These are phyloP conservation scores for Avena insularis DNA, from an alignment of 176 grass and related monocot genomes.

Conservation along the genomic window DNA sequence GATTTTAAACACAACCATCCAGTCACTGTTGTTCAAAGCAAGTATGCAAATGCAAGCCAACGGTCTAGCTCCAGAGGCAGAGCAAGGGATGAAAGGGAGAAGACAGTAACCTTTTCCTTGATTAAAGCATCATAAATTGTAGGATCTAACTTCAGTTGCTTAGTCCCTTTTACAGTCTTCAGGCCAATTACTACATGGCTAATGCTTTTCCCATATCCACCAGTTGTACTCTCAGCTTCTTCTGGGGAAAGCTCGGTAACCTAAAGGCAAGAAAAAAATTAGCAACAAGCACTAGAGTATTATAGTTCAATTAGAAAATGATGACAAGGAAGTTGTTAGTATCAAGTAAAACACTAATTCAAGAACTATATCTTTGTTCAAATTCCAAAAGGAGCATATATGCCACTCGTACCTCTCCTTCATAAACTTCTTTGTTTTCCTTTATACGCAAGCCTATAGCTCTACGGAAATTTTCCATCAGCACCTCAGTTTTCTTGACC, in stretches of 20 bases:
- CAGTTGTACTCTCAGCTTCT: constrained; percentile 76
- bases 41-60: constrained; percentile 26
- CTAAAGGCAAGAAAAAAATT: constrained; percentile 50
- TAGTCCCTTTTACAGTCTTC: constrained; percentile 98
- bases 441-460: constrained; percentile 96
- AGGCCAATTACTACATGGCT: constrained; percentile 89
- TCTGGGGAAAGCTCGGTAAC: constrained; percentile 96
- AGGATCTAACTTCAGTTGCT: constrained; percentile 91
- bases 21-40: not conserved
- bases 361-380: not conserved
- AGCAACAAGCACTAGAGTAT: not conserved
- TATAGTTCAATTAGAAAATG: not conserved
- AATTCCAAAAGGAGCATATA: constrained; percentile 11
- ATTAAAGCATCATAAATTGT: constrained; percentile 98
- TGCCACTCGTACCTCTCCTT: constrained; percentile 76
- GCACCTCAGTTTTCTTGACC: constrained; percentile 97
- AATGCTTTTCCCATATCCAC: constrained; percentile 89
- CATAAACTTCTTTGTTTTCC: constrained; percentile 96
- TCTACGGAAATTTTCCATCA: constrained; percentile 94
- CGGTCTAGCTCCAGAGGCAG: not conserved
- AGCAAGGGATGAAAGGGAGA: not conserved
- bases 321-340: not conserved
- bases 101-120: constrained; percentile 86
- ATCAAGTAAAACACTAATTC: constrained; percentile 3
- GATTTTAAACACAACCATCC: not conserved